These are phyloP conservation scores for Leptographium wingfieldii DNA, from an alignment of 2,329 filamentous ascomycete genomes.

Conservation along the genomic window DNA sequence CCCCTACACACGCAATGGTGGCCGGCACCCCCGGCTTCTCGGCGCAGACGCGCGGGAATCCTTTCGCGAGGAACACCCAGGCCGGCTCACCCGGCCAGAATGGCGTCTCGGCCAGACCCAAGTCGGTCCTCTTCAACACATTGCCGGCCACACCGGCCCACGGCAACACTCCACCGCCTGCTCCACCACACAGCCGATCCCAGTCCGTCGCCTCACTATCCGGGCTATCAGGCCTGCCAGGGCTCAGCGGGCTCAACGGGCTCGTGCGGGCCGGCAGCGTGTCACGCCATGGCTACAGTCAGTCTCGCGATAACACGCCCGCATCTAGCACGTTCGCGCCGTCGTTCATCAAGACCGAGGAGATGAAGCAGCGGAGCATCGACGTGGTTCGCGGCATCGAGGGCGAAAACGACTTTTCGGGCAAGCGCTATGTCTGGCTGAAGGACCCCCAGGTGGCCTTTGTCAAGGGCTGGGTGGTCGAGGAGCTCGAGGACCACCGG, in stretches of 20 bases:
- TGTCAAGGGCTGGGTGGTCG: constrained; percentile 81
- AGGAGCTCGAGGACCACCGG: constrained; percentile 57
- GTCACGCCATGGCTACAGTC: constrained; percentile 31
- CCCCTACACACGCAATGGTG: constrained; percentile 1
- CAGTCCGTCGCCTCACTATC: background rate
- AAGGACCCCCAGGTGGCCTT: constrained; percentile 80
- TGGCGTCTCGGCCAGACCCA: constrained; percentile 40
- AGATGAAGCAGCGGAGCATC: constrained; percentile 40
- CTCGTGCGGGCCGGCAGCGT: constrained; percentile 12
- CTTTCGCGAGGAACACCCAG: constrained; percentile 53
- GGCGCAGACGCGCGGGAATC: constrained; percentile 50
- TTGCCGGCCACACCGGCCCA: constrained; percentile 34
- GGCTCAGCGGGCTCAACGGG: background rate
- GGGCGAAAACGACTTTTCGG: constrained; percentile 97
- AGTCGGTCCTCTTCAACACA: constrained; percentile 56
- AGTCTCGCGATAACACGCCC: constrained; percentile 53
- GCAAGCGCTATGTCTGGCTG: constrained; percentile 96
- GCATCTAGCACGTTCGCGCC: constrained; percentile 81
- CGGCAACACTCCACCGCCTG: constrained; percentile 13
- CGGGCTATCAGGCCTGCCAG: background rate
- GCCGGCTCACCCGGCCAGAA: constrained; percentile 50
- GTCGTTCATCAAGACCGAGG: constrained; percentile 86
- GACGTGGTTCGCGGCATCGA: constrained; percentile 63
- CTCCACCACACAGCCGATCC: constrained; percentile 40
- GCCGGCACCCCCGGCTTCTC: constrained; percentile 7